Conservation (phyloP, 1,284 basidiomycete species). For the Leccinum pseudoinsigne region DNA sequence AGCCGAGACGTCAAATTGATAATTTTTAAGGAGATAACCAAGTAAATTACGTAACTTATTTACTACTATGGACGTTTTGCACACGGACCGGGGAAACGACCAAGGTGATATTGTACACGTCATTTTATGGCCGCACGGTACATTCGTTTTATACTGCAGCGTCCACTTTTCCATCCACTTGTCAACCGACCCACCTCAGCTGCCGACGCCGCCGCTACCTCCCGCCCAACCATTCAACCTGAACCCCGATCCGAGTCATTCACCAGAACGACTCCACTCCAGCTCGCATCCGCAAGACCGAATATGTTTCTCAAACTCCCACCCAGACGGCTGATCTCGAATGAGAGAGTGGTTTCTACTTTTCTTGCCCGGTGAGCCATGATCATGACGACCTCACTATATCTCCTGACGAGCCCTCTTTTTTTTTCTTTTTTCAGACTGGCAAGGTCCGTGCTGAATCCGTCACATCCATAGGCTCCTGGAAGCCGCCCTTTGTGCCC, state of each 20-base stretch:
- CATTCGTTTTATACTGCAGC: too few relatives aligned
- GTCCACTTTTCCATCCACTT: too few relatives aligned
- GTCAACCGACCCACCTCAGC: slow-evolving; percentile 1
- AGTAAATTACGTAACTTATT: too few relatives aligned
- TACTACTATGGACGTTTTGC: too few relatives aligned
- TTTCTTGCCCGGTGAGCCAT: slow-evolving; percentile 15
- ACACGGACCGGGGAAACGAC: too few relatives aligned
- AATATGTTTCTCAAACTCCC: slow-evolving; percentile 19
- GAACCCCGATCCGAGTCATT: slow-evolving; percentile 7
- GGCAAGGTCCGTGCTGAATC: slow-evolving; percentile 32
- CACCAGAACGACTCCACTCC: too few relatives aligned
- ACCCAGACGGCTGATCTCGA: slow-evolving; percentile 23
- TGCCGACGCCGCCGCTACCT: too few relatives aligned
- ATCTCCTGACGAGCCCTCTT: slow-evolving; percentile 22
- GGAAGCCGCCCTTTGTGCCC: slow-evolving; percentile 27
- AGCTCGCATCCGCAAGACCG: slow-evolving; percentile 13
- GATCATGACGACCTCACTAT: slow-evolving; percentile 23
- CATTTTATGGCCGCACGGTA: too few relatives aligned
- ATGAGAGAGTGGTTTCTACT: slow-evolving; percentile 21
- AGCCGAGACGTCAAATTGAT: too few relatives aligned
- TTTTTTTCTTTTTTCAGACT: slow-evolving; percentile 11
- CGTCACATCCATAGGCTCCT: slow-evolving; percentile 29
- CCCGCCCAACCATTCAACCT: slow-evolving; percentile 1
- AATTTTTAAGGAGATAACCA: too few relatives aligned
- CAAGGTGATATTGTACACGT: too few relatives aligned